phyloP scores from a whole-genome alignment of 495 filamentous ascomycete species.

The Margaritispora aquatica region DNA sequence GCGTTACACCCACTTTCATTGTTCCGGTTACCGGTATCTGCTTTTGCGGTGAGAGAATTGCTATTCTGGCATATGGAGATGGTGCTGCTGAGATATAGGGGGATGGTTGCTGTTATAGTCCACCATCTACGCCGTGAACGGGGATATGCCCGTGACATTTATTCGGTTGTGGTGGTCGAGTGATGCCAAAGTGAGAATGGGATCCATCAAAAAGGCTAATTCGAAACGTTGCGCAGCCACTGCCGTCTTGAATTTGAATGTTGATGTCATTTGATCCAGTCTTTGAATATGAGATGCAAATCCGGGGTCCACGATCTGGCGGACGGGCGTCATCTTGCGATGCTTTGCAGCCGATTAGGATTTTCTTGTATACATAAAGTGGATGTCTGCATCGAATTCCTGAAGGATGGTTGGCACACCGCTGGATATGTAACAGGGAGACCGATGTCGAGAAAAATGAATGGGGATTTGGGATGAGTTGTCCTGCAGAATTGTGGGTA shows the following conservation, averaged over 20 bases:
- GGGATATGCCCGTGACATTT: neutral
- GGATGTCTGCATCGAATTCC: no score
- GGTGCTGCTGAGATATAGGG: neutral
- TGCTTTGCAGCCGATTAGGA: neutral
- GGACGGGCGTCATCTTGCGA: neutral
- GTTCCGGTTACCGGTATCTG: neutral
- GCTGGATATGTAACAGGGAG: neutral
- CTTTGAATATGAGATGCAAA: neutral
- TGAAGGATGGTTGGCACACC: neutral
- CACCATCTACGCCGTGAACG: neutral
- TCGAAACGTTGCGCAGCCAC: neutral
- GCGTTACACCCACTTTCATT: neutral
- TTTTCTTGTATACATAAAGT: neutral
- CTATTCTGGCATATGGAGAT: neutral
- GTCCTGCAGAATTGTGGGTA: neutral
- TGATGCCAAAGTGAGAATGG: neutral
- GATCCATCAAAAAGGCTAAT: neutral
- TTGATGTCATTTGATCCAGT: neutral
- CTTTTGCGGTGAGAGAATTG: neutral
- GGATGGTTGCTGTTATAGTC: neutral
- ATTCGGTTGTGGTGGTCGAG: neutral
- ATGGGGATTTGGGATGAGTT: neutral
- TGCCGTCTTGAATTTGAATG: neutral
- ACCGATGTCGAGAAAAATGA: neutral
- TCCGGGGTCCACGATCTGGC: slow-evolving; percentile 1